phyloP scores from a whole-genome alignment of 2,329 filamentous ascomycete genomes.

The Phyllosticta ampelicida region DNA sequence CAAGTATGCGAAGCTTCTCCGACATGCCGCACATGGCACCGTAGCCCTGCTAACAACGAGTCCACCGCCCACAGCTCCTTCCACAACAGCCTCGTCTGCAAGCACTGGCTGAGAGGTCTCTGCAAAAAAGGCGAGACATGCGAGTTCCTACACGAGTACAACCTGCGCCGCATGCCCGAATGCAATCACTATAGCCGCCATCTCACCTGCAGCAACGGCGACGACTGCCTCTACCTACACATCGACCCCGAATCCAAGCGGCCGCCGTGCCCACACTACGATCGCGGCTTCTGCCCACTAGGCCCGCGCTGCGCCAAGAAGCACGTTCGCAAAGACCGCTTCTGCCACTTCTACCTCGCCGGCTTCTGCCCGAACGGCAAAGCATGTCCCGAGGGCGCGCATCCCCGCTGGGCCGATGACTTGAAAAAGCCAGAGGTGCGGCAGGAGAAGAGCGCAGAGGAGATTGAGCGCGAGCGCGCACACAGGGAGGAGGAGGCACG shows the following conservation, averaged over 20 bases:
- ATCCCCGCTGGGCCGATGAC: conserved; percentile 67
- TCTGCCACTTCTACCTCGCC: conserved; percentile 79
- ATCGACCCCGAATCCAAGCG: conserved; percentile 69
- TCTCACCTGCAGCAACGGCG: conserved; percentile 90
- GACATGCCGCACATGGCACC: conserved; percentile 18
- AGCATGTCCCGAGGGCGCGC: conserved; percentile 67
- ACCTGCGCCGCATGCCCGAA: conserved; percentile 94
- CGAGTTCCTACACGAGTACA: conserved; percentile 98
- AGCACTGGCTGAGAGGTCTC: conserved; percentile 93
- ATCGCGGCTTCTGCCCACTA: conserved; percentile 86
- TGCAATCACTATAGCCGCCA: conserved; percentile 94
- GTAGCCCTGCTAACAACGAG: conserved; percentile 16
- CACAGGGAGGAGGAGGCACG: conserved; percentile 38
- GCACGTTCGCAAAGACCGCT: conserved; percentile 62
- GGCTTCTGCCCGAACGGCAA: conserved; percentile 87
- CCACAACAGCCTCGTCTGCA: conserved; percentile 66
- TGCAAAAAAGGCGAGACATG: conserved; percentile 97
- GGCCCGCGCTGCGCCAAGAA: conserved; percentile 81
- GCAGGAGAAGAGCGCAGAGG: conserved; percentile 63
- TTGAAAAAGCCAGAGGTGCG: conserved; percentile 47
- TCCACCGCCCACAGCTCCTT: conserved; percentile 12
- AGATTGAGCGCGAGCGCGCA: conserved; percentile 49
- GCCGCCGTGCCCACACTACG: conserved; percentile 63
- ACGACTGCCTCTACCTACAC: conserved; percentile 90
- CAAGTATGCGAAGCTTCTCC: conserved; percentile 36